Evolutionary conservation across 306 rosid species (phyloP).

Genomic region (Acmispon strigosus): DNA sequence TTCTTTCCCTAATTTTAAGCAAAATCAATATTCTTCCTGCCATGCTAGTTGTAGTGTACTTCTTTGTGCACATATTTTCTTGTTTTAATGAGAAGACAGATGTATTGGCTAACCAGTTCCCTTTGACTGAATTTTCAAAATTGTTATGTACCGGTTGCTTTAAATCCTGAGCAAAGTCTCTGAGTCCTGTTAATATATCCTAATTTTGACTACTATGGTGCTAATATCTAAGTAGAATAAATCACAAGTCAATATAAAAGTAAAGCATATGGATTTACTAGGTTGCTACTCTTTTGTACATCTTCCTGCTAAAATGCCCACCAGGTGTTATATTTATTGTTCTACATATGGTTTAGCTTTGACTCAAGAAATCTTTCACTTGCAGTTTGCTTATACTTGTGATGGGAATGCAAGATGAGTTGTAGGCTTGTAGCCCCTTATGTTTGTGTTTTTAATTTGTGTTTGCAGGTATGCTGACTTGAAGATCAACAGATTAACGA

Average conservation of each 20-base stretch:
- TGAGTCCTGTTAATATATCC: not conserved
- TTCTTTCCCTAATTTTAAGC: not conserved
- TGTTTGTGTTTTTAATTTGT: conserved; percentile 7
- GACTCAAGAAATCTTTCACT: not conserved
- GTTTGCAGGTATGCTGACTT: conserved; percentile 89
- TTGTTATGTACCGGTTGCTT: not conserved
- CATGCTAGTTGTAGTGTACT: conserved; percentile 6
- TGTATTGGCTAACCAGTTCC: not conserved
- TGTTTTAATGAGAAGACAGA: not conserved
- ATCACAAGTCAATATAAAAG: not conserved
- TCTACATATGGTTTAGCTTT: conserved; percentile 6
- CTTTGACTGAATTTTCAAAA: not conserved
- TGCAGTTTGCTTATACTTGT: not conserved
- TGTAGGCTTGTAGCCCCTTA: not conserved
- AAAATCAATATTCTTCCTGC: not conserved
- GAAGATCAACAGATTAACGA: conserved; percentile 82
- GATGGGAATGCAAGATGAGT: conserved; percentile 6
- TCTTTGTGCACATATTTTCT: conserved; percentile 7
- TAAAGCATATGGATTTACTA: not conserved
- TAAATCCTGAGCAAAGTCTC: not conserved
- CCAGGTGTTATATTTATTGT: not conserved
- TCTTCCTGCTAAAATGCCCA: conserved; percentile 6
- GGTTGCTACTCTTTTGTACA: not conserved
- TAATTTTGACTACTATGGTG: not conserved
- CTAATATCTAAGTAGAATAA: conserved; percentile 13